Evolutionary conservation across 371 early-diverging fungal species (phyloP).

Genomic region (Mucor plumbeus): DNA sequence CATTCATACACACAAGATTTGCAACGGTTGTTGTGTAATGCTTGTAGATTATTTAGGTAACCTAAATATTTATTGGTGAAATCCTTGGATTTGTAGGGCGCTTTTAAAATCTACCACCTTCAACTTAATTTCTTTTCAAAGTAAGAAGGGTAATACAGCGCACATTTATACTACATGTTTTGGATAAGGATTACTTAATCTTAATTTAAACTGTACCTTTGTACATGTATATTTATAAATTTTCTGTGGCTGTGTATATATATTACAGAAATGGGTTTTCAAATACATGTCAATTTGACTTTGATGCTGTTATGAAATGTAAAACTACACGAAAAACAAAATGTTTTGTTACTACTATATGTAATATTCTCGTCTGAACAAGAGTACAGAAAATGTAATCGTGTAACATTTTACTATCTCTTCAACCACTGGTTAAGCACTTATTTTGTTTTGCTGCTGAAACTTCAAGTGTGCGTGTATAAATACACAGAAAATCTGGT

Average conservation of each 20-base stretch:
- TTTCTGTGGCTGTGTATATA: background rate
- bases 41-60: background rate
- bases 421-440: background rate
- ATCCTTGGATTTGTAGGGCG: background rate
- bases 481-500: background rate
- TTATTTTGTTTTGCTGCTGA: background rate
- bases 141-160: slow-evolving; percentile 3
- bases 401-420: background rate
- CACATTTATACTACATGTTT: background rate
- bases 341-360: too few relatives aligned
- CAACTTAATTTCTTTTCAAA: too few relatives aligned
- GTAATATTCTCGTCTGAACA: too few relatives aligned
- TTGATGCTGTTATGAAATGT: too few relatives aligned
- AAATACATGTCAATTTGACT: too few relatives aligned
- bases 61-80: background rate
- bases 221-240: background rate
- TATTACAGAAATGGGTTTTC: too few relatives aligned
- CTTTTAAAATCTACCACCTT: background rate
- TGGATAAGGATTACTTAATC: background rate
- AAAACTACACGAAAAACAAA: too few relatives aligned
- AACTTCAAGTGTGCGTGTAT: background rate
- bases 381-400: background rate
- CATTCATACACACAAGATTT: too few relatives aligned
- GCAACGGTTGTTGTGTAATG: background rate
- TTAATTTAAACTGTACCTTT: background rate